Evolutionary conservation across 139 green algal genomes (phyloP), one percentile per base, ranked within the genome.

Genomic region (Picochlorum sp.): DNA sequence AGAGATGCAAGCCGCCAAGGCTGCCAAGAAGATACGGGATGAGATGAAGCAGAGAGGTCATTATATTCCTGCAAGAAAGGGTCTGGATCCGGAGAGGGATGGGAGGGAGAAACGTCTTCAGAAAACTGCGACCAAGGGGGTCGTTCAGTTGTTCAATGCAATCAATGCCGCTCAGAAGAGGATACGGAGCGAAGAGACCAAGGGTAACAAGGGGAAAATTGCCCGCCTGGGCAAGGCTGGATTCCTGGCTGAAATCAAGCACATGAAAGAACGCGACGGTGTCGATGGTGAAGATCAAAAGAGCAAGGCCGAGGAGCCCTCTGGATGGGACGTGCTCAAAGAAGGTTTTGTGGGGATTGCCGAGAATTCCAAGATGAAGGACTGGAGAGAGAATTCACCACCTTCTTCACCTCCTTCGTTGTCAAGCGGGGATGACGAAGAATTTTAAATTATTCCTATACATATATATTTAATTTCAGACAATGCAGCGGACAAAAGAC

Each of bases 111-210:
- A 89, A 74, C 52, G 65, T 59, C 73, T 94, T 47, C 63, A 74
- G 38, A 70, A 72, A 58, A 74, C 84, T 32, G 88, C 85, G 2
- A 95, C 86, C 3, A 79, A 83, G 34, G 88, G 88, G 26, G 88
- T 95, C 37, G 88, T 94, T 58, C 69, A 84, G 34, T 80, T 96
- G 45, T 96, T 96, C 79, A 96, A 96, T 56, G 89, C 89, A 0
- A 80, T 96, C 6, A 70, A 78, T 41, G 87, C 88, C 61, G 85
- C 87, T 2, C 87, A 95, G 71, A 77, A 77, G 60, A 58, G 66
- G 49, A 57, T 73, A 14, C 62, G 73, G 32, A 65, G 56, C 6
- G 65, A 73, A 49, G 80, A 73, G 16, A 69, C 56, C 4, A 63
- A 49, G 2, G 72, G 52, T 23, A 75, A 54, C 46, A 58, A 50